Conservation (phyloP, 768 basidiomycete genomes). For the Boletus reticulatus region DNA sequence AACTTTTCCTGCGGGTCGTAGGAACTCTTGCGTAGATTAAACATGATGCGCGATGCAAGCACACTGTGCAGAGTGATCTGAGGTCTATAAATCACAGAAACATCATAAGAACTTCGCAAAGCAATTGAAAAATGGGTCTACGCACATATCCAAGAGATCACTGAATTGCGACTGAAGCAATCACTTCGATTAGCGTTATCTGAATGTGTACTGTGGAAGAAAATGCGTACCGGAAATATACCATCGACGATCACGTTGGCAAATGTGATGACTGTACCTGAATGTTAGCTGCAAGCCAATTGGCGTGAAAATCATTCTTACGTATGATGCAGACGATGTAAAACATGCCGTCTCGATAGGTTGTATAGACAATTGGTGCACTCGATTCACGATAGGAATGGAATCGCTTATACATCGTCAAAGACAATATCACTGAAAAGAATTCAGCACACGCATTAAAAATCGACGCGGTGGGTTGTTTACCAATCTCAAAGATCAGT, state of each 20-base stretch:
- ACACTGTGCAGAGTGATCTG: slow-evolving; percentile 3
- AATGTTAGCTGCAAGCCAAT: not conserved
- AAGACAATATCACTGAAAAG: slow-evolving; percentile 4
- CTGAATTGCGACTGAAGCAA: slow-evolving; percentile 4
- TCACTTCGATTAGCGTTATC: not conserved
- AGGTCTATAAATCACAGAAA: not conserved
- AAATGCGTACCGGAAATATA: slow-evolving; percentile 7
- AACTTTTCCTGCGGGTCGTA: not conserved
- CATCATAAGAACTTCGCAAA: not conserved
- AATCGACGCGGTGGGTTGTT: not conserved
- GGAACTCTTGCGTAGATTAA: slow-evolving; percentile 7
- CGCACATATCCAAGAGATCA: slow-evolving; percentile 2
- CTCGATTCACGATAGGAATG: slow-evolving; percentile 1
- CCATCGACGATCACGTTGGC: slow-evolving; percentile 7
- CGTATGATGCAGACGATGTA: slow-evolving; percentile 18
- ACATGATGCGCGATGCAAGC: slow-evolving; percentile 10
- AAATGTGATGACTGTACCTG: slow-evolving; percentile 12
- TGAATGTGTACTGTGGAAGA: not conserved
- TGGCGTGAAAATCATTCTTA: not conserved
- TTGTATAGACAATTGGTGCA: not conserved
- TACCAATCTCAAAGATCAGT: slow-evolving; percentile 11
- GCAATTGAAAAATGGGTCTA: not conserved
- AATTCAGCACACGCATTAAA: not conserved
- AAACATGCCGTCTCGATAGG: slow-evolving; percentile 18
- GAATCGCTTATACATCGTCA: slow-evolving; percentile 5